Evolutionary conservation across 768 basidiomycete genomes (phyloP), one percentile per base, ranked within the genome.

Genomic region (Chalciporus chontae): DNA sequence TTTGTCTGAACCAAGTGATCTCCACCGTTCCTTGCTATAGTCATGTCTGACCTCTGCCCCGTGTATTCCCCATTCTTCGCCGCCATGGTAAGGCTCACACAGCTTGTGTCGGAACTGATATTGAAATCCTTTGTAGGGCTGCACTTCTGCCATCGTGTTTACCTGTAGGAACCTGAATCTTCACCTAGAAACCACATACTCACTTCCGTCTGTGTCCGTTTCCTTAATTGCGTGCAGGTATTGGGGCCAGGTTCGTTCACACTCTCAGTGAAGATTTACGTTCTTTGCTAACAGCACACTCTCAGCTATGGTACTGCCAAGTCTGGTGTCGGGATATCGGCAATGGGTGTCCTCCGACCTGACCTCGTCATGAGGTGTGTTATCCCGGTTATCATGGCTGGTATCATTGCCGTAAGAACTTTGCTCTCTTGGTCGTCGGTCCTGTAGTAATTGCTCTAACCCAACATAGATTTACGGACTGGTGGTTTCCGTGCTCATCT

Each of bases 31-130:
- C 34, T 36, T 36, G 34, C 34, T 7, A 31, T 15, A 36, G 34
- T 15, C 34, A 86, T 86, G 83, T 82, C 87, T 65, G 90, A 92
- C 62, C 75, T 87, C 55, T 93, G 90, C 71, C 90, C 90, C 17
- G 93, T 95, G 46, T 98, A 98, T 72, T 90, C 95, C 50, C 95
- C 95, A 59, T 98, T 97, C 78, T 99, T 99, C 63, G 92, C 92
- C 62, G 91, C 89, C 50, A 93, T 96, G 90, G 93, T 90, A 57
- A 66, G 87, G 71, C 11, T 17, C 5, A 8, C 4, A 29, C 24
- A 42, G 29, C 24, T 23, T 36, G 18, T 45, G 14, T 18, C 17
- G 17, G 17, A 24, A 17, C 52, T 17, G 47, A 43, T 21, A 43
- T 52, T 62, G 40, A 65, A 45, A 7, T 15, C 17, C 11, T 40